phyloP scores from a whole-genome alignment of 331 rosid species.

The Prunus yedoensis region DNA sequence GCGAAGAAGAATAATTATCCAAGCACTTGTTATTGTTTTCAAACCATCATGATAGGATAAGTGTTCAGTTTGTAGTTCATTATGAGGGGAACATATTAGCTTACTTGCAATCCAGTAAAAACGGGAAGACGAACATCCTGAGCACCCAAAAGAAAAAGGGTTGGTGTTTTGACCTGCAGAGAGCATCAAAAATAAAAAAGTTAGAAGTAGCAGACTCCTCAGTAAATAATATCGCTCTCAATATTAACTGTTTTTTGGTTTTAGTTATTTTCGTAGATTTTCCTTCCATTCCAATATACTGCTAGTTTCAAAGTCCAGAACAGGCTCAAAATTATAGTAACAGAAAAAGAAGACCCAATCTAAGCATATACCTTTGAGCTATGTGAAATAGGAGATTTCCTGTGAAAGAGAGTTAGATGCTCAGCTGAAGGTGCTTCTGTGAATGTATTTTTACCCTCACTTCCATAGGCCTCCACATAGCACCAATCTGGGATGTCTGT shows the following conservation, averaged over 20 bases:
- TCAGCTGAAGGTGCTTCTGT: constrained; percentile 77
- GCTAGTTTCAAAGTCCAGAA: neutral
- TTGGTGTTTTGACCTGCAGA: constrained; percentile 85
- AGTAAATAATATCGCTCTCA: neutral
- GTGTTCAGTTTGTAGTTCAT: neutral
- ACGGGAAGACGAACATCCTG: constrained; percentile 83
- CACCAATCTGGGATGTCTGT: constrained; percentile 93
- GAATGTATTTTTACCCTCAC: constrained; percentile 36
- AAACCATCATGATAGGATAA: neutral
- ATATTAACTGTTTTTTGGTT: neutral
- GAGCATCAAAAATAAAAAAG: constrained; percentile 11
- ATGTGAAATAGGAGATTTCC: constrained; percentile 81
- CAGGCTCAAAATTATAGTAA: neutral
- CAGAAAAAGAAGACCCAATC: neutral
- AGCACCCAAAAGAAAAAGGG: constrained; percentile 78
- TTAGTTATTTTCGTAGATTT: neutral
- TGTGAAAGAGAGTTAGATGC: constrained; percentile 51
- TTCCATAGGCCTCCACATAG: constrained; percentile 69
- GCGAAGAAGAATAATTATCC: neutral
- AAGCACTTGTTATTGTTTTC: neutral
- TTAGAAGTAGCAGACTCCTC: neutral
- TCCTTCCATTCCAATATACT: neutral
- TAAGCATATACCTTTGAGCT: constrained; percentile 56
- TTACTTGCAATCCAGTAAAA: constrained; percentile 73
- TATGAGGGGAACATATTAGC: constrained; percentile 26